Evolutionary conservation across 2,329 filamentous ascomycete species (phyloP), one percentile per base, ranked within the genome.

Genomic region (Dactylellina cionopaga): DNA sequence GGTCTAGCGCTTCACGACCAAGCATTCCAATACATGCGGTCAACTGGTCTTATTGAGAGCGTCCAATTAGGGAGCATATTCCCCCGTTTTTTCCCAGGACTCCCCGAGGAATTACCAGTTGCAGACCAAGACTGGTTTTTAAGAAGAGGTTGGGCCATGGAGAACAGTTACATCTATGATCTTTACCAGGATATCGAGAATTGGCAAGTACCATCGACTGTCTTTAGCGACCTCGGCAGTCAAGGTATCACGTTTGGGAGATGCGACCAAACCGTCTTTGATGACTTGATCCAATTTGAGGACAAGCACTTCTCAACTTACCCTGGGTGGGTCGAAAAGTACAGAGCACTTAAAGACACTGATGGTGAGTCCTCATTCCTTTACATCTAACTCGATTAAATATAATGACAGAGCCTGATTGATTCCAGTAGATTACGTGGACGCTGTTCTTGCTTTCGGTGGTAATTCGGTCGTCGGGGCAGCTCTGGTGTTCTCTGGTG

Each of bases 241-340:
- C 74, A 75, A 37, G 75, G 76, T 1, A 74, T 78, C 62, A 75
- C 74, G 19, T 77, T 77, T 31, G 68, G 69, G 24, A 71, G 66
- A 33, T 78, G 77, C 44, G 65, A 72, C 19, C 58, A 74, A 4
- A 63, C 75, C 9, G 75, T 77, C 55, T 77, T 77, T 31, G 74
- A 76, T 15, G 73, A 65, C 31, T 60, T 78, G 43, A 74, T 78
- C 41, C 68, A 76, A 27, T 78, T 78, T 52, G 76, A 78, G 44
- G 74, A 77, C 39, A 76, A 74, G 51, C 75, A 76, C 51, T 78
- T 78, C 46, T 69, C 73, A 10, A 70, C 60, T 5, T 78, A 77
- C 47, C 77, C 76, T 9, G 77, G 77, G 25, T 78, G 77, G 77
- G 73, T 77, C 11, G 77, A 77, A 44, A 77, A 77, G 68, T 78